A percentile compares a stretch with the other conserved stretches of the same genome.
phyloP scores from a whole-genome alignment of 2,329 filamentous ascomycete species.

The Endothia cerciana region DNA sequence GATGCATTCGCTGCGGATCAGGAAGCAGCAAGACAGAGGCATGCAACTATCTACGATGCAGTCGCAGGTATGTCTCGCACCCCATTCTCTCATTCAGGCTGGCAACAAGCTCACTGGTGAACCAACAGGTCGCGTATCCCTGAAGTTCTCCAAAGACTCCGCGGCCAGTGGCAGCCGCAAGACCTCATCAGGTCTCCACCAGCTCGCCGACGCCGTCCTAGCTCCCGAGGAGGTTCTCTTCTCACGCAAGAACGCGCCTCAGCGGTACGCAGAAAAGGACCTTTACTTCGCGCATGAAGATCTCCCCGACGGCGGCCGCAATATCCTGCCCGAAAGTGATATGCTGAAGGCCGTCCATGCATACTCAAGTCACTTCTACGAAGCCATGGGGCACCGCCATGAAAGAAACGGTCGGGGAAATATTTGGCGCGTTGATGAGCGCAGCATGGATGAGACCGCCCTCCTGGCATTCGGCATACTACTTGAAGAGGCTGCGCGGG shows the following conservation, averaged over 20 bases:
- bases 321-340: constrained; percentile 67
- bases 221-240: constrained; percentile 75
- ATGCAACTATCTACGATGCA: constrained; percentile 70
- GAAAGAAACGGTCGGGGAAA: constrained; percentile 18
- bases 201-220: constrained; percentile 44
- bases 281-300: constrained; percentile 69
- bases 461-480: constrained; percentile 75
- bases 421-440: constrained; percentile 48
- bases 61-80: constrained; percentile 61
- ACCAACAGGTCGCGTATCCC: constrained; percentile 29
- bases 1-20: constrained; percentile 33
- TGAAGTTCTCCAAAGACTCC: constrained; percentile 23
- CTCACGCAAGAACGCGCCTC: constrained; percentile 64
- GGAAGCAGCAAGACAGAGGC: constrained; percentile 38
- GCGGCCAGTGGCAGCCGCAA: constrained; percentile 24
- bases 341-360: constrained; percentile 70
- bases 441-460: constrained; percentile 78
- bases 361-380: constrained; percentile 71
- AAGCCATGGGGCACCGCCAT: constrained; percentile 38
- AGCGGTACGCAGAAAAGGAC: constrained; percentile 71
- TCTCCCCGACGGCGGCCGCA: constrained; percentile 50
- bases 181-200: constrained; percentile 33
- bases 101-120: constrained; percentile 4
- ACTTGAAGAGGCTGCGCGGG: constrained; percentile 69
- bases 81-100: background rate